Base-by-base conservation (phyloP, 106 monocot genomes). In the Cymbidium sinense region DNA sequence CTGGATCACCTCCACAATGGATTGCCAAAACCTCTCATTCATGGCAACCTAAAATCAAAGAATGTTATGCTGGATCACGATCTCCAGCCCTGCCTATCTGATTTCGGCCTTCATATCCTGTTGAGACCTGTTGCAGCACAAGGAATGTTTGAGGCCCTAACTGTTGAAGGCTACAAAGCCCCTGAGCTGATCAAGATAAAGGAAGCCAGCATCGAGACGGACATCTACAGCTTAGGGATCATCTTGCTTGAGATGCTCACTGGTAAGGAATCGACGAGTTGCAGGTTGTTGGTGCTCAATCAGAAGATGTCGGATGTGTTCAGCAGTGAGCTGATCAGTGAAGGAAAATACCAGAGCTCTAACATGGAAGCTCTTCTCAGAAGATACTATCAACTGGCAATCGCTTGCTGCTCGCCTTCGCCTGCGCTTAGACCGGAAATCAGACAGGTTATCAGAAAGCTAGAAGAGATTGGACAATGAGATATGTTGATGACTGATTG, bases 131-230 rank as follows among this genome's bases (percentile, higher is more conserved):
- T 88, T 7, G 73, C 92, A 0, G 85, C 81, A 0, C 98, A 99
- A 75, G 90, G 92, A 70, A 92, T 94, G 90, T 90, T 99, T 5
- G 92, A 99, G 34, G 51, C 84, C 5, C 82, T 87, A 0, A 85
- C 86, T 13, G 77, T 87, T 5, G 83, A 88, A 64, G 90, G 98
- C 28, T 99, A 99, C 84, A 99, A 92, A 79, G 87, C 98, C 12
- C 94, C 98, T 0, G 98, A 99, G 74, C 79, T 99, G 47, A 88
- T 95, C 76, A 95, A 99, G 85, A 86, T 92, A 84, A 90, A 77
- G 75, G 94, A 94, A 19, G 94, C 83, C 9, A 81, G 81, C 58
- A 83, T 23, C 23, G 87, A 88, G 79, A 88, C 83, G 31, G 98
- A 99, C 73, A 86, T 99, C 54, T 99, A 90, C 72, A 90, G 90